Base-by-base conservation (phyloP, 306 rosid genomes). In the Hippophae rhamnoides region DNA sequence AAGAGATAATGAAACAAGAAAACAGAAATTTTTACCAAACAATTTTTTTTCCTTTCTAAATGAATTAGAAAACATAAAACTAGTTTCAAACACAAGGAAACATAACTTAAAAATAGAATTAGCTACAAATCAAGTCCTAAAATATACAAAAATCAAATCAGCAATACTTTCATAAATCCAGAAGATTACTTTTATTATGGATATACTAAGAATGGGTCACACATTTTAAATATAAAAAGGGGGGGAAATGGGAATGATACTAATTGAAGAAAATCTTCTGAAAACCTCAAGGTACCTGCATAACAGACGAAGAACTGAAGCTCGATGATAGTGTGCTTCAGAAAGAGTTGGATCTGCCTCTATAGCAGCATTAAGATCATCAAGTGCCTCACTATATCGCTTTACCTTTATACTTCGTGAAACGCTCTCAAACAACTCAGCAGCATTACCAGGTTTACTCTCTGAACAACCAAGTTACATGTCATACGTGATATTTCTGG, bases 361-460 rank as follows among this genome's bases (percentile, higher is more conserved):
- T 10, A 89, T 82, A n/a, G 99, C 99, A 69, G 97, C 75, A 82
- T 86, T 82, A 56, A 93, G 94, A 79, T 93, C 97, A 76, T 86
- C 75, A 63, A 93, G 90, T 43, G 99, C 99, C 78, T 93, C 94
- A 11, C 84, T 79, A 60, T 89, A 89, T 51, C 64, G 89, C 71
- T 84, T 89, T 73, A 84, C 85, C 76, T 82, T 89, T 57, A 93
- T 68, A 73, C 84, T 93, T 58, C 75, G 85, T 3, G 94, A 84
- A 69, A 75, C 99, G 67, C 77, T 81, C 77, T 84, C 87, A 56
- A 86, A 79, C 73, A 93, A 84, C 69, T 82, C 97, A 26, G 97
- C 95, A 47, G 78, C 81, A 81, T 77, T 74, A 57, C 89, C 89
- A 63, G 88, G 63, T 59, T 77, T 79, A 54, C 85, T 85, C 68